Evolutionary conservation across 2,329 filamentous ascomycete species (phyloP), one percentile per base, ranked within the genome.

Genomic region (Aspergillus ibericus): DNA sequence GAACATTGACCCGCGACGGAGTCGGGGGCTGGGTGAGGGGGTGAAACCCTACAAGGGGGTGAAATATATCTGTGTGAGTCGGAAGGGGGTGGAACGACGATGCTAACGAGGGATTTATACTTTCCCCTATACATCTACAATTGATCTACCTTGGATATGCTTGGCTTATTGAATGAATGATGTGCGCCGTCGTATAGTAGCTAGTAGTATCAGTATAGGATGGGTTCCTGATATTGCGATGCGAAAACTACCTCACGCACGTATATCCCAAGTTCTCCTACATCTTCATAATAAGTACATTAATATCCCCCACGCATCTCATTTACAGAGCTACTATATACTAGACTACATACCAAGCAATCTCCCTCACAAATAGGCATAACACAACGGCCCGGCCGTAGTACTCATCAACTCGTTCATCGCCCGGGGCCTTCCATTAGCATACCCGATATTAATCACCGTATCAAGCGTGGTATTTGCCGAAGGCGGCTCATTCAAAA

Each of bases 21-120:
- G 91, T 75, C 85, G 88, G 58, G 95, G 95, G 0, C 70, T 99
- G 47, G 92, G 92, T 0, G 92, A 96, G 65, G 87, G 90, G 2
- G 87, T 98, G 38, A 96, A 92, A 77, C 95, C 95, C 22, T 98
- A 96, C 77, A 99, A 98, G 78, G 95, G 95, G 1, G 95, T 99
- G 65, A 99, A 99, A 78, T 99, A 99, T 76, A 74, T 99, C 67
- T 97, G 93, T 66, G 83, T 87, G 12, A 86, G 84, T 70, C 76
- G 78, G 58, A 79, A 79, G 63, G 86, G 86, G 0, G 72, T 82
- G n/a, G 80, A 82, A 62, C 69, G 73, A 42, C 71, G 78, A 56
- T 66, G 63, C 40, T 66, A 51, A 56, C 29, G 10, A 32, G 12
- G 12, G 29, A 32, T 10, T 3, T 10, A 29, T 36, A 20, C 34